Evolutionary conservation across 345 rosid genomes (phyloP), one percentile per base, ranked within the genome.

Genomic region (Lumnitzera littorea): DNA sequence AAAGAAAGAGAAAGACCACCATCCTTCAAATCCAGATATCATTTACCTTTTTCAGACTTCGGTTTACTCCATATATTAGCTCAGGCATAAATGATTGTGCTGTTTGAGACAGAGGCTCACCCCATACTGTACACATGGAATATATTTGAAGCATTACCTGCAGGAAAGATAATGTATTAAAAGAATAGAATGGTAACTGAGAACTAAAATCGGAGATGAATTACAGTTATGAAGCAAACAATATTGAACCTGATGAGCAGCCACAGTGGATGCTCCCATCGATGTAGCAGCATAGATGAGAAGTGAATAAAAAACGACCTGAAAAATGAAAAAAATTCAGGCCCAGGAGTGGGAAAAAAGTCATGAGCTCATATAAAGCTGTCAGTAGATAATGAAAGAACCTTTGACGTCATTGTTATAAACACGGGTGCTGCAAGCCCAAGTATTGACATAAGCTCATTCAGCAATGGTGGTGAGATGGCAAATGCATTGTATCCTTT

Each of bases 371-470:
- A 43, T 46, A 20, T 15, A 13, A 15, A 47, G 16, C 2, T 46
- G 46, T n/a, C 16, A 49, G 46, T 29, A 13, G 55, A 2, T 15
- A 24, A 36, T 29, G 29, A 49, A 1, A 16, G n/a, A 31, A 85
- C 96, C 95, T 87, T 92, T 11, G 89, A 80, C 67, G 82, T 84
- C 88, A 82, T 67, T 57, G 85, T 83, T 54, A 89, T 64, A 65
- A 89, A 84, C 20, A 89, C 88, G 12, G 96, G 98, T 48, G 91
- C 87, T 61, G 97, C 95, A 54, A 89, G 72, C 27, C 77, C 81
- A 24, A 87, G 57, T 60, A 89, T 84, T 11, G 72, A 71, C 67
- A 75, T 13, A 63, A 89, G 74, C 65, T 92, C 94, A 31, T 67
- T 29, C 3, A 67, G 51, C 61, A 89, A 80, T 60, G 97, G 97